Evolutionary conservation across 108 stramenopile species (phyloP).

Genomic region (Skeletonema costatum): DNA sequence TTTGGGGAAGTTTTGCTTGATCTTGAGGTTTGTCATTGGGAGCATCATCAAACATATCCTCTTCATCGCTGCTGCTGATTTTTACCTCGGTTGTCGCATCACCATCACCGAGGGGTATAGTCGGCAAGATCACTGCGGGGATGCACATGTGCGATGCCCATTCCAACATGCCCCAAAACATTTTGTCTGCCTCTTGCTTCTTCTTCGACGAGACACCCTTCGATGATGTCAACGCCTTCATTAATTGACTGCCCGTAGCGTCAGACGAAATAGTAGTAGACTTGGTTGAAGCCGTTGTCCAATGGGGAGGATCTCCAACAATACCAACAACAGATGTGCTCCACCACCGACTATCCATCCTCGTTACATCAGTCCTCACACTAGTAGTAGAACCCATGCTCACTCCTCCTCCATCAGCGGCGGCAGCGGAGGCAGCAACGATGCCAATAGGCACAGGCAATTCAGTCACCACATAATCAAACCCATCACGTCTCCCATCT

Average conservation of each 20-base stretch:
- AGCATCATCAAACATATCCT: slow-evolving; percentile 29
- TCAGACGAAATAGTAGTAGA: not conserved
- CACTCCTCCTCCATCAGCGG: too few relatives aligned
- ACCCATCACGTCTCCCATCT: slow-evolving; percentile 65
- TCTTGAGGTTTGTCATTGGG: not conserved
- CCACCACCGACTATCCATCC: slow-evolving; percentile 68
- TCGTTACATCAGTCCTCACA: slow-evolving; percentile 52
- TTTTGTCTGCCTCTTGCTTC: slow-evolving; percentile 19
- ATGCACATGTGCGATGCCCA: slow-evolving; percentile 94
- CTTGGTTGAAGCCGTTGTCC: not conserved
- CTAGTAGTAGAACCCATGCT: not conserved
- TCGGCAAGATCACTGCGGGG: slow-evolving; percentile 88
- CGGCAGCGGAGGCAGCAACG: slow-evolving; percentile 5
- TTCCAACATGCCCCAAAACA: slow-evolving; percentile 69
- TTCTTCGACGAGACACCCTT: not conserved
- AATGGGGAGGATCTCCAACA: slow-evolving; percentile 49
- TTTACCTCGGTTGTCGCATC: not conserved
- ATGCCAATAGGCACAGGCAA: slow-evolving; percentile 40
- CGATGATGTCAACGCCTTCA: slow-evolving; percentile 12
- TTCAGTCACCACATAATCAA: slow-evolving; percentile 62
- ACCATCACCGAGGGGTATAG: slow-evolving; percentile 33
- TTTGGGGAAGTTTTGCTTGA: not conserved
- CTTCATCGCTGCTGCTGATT: not conserved
- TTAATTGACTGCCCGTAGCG: slow-evolving; percentile 13
- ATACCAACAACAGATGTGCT: slow-evolving; percentile 62